These are phyloP conservation scores for Cubamyces lactineus DNA, from an alignment of 768 basidiomycete species.

Conservation along the genomic window DNA sequence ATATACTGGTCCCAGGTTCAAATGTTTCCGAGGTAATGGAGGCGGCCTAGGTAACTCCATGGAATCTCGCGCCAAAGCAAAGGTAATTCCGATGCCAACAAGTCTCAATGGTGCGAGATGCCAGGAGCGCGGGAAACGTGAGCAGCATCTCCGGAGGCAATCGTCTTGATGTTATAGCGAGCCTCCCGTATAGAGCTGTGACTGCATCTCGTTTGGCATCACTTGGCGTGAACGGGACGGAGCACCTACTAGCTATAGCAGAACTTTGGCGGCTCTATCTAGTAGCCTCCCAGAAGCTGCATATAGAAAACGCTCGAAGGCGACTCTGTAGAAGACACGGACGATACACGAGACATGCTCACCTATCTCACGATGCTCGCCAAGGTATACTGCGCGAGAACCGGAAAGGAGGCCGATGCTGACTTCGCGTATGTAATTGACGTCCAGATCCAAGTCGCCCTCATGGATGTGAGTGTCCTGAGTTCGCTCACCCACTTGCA, in stretches of 20 bases:
- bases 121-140: conserved; percentile 11
- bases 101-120: background rate
- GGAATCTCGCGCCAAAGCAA: background rate
- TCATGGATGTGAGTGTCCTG: too few relatives aligned
- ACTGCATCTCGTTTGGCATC: too few relatives aligned
- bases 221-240: too few relatives aligned
- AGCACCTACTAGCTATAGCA: too few relatives aligned
- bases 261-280: too few relatives aligned
- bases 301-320: background rate
- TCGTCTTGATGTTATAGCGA: too few relatives aligned
- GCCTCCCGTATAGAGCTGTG: too few relatives aligned
- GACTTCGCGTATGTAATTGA: background rate
- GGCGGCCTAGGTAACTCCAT: background rate
- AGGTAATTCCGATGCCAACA: background rate
- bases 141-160: too few relatives aligned
- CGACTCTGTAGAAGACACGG: background rate
- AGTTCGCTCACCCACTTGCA: too few relatives aligned
- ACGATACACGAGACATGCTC: background rate
- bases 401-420: background rate
- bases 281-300: too few relatives aligned
- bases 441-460: too few relatives aligned
- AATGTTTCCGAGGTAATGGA: background rate
- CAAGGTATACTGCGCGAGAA: background rate
- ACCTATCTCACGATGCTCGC: background rate
- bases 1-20: background rate